Percentiles rank a stretch among this genome's conserved stretches.
phyloP scores from a whole-genome alignment of 495 filamentous ascomycete species.

The Emericellopsis terricola region DNA sequence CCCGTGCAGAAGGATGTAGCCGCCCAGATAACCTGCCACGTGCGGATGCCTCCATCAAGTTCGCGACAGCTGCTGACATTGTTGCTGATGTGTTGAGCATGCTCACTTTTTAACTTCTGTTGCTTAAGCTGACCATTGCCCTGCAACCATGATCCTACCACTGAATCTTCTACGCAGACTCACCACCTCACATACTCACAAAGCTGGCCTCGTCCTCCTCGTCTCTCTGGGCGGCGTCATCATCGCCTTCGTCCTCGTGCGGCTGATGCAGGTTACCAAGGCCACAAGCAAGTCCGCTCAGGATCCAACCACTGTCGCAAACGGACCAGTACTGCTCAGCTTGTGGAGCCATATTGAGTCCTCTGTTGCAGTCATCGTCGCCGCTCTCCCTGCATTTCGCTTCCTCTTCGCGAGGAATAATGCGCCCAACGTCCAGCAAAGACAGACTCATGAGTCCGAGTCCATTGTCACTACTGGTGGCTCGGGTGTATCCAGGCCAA shows the following conservation, averaged over 20 bases:
- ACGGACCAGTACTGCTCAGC: constrained; percentile 5
- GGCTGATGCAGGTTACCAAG: constrained; percentile 12
- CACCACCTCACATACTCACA: constrained; percentile 12
- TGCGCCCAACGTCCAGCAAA: too few relatives aligned
- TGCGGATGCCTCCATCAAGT: constrained; percentile 5
- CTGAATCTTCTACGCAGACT: constrained; percentile 13
- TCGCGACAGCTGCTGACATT: constrained; percentile 4
- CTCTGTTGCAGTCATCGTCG: constrained; percentile 4
- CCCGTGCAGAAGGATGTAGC: constrained; percentile 6
- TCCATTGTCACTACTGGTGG: too few relatives aligned
- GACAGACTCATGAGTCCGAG: too few relatives aligned
- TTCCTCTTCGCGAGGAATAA: too few relatives aligned
- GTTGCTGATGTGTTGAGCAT: constrained; percentile 13
- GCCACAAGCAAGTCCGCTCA: constrained; percentile 3
- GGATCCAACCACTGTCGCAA: constrained; percentile 4
- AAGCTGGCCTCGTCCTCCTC: constrained; percentile 13
- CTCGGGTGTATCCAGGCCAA: too few relatives aligned
- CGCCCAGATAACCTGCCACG: constrained; percentile 4
- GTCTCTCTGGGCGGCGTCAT: constrained; percentile 17
- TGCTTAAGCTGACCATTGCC: not conserved
- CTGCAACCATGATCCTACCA: constrained; percentile 17
- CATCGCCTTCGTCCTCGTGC: constrained; percentile 15
- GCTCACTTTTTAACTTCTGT: not conserved
- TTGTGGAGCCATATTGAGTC: constrained; percentile 7
- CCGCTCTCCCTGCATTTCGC: constrained; percentile 5